phyloP scores from a whole-genome alignment of 768 basidiomycete genomes.

The Boletus sensibilis region DNA sequence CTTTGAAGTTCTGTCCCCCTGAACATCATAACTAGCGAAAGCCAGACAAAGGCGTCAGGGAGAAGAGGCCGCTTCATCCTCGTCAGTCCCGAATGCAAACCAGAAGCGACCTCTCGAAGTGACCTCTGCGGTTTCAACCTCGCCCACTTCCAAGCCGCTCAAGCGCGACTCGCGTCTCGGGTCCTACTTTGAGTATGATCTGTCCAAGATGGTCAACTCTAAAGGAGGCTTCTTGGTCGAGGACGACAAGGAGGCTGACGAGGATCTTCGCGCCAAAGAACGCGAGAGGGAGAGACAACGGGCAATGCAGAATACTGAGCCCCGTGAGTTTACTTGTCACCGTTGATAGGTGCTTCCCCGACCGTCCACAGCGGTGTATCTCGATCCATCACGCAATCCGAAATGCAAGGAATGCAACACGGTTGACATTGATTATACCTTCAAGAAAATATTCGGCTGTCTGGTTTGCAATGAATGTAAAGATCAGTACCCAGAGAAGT shows the following conservation, averaged over 20 bases:
- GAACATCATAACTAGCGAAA: slow-evolving; percentile 53
- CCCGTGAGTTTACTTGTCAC: slow-evolving; percentile 44
- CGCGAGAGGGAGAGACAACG: slow-evolving; percentile 79
- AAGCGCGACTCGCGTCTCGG: slow-evolving; percentile 79
- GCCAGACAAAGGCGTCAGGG: slow-evolving; percentile 69
- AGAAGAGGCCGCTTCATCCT: slow-evolving; percentile 48
- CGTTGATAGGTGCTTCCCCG: neutral
- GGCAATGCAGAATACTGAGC: slow-evolving; percentile 70
- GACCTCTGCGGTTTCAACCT: slow-evolving; percentile 54
- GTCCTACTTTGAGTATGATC: slow-evolving; percentile 95
- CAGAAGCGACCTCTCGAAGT: slow-evolving; percentile 71
- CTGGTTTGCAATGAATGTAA: slow-evolving; percentile 89
- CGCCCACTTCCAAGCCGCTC: slow-evolving; percentile 58
- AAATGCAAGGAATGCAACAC: slow-evolving; percentile 84
- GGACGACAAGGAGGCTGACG: slow-evolving; percentile 79
- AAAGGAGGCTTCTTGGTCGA: slow-evolving; percentile 95
- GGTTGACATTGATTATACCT: slow-evolving; percentile 85
- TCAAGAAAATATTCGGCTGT: slow-evolving; percentile 78
- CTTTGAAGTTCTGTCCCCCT: neutral
- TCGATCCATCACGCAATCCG: slow-evolving; percentile 73
- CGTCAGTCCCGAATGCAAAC: slow-evolving; percentile 54
- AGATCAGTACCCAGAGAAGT: slow-evolving; percentile 86
- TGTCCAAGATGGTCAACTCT: slow-evolving; percentile 95
- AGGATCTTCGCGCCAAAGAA: slow-evolving; percentile 72
- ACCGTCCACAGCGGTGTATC: slow-evolving; percentile 60